Percentiles rank a stretch among this genome's conserved stretches.
phyloP scores from a whole-genome alignment of 73 alveolate genomes.

The Blepharisma stoltei region DNA sequence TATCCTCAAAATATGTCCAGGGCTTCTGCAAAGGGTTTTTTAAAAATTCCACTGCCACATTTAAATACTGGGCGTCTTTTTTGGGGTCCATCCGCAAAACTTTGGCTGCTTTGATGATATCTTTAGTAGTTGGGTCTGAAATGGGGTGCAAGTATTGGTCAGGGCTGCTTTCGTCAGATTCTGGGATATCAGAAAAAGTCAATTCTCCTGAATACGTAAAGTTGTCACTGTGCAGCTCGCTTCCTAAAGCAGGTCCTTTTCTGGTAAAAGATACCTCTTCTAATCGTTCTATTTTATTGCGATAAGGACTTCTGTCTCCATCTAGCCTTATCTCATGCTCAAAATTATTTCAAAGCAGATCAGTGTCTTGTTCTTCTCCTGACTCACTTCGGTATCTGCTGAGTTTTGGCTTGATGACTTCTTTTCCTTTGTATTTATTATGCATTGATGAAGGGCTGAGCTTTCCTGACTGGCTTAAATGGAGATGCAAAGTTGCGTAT shows the following conservation, averaged over 20 bases:
- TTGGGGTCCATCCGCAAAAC: conserved; percentile 13
- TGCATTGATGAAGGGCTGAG: too few species aligned
- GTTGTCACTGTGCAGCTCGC: neutral
- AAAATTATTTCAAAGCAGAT: neutral
- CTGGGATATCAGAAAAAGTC: neutral
- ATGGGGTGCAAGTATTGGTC: neutral
- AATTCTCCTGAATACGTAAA: conserved; percentile 10
- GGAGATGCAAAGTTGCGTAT: too few species aligned
- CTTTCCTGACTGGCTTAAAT: too few species aligned
- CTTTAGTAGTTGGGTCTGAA: neutral
- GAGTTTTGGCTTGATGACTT: too few species aligned
- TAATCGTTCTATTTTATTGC: neutral
- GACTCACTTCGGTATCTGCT: too few species aligned
- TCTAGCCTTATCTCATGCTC: neutral
- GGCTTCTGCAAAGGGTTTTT: conserved; percentile 5
- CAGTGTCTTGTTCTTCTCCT: neutral
- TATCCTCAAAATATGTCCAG: neutral
- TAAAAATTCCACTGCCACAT: conserved; percentile 2
- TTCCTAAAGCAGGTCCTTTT: too few species aligned
- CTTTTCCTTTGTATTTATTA: too few species aligned
- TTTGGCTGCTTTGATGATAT: conserved; percentile 16
- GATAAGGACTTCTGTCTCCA: neutral
- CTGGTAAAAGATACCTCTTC: neutral
- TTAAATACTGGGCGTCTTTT: conserved; percentile 1
- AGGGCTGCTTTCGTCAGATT: neutral